These are phyloP conservation scores for Zymoseptoria brevis DNA, from an alignment of 2,329 filamentous ascomycete species.

Conservation along the genomic window DNA sequence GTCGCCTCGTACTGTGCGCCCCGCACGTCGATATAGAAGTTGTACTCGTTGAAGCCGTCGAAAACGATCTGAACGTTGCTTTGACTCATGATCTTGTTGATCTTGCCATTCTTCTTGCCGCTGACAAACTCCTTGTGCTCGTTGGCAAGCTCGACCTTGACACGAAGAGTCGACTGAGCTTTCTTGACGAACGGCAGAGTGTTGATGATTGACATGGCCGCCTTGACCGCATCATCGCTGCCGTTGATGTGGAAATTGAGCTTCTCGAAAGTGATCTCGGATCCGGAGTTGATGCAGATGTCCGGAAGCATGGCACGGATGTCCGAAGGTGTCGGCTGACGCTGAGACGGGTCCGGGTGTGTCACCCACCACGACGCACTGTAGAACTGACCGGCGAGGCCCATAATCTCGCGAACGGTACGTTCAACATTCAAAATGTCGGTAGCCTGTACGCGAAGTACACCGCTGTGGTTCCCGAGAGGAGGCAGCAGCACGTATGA, in stretches of 20 bases:
- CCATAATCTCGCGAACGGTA: slow-evolving; percentile 92
- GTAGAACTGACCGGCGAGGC: slow-evolving; percentile 92
- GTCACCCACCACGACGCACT: slow-evolving; percentile 94
- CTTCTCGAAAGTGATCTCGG: slow-evolving; percentile 90
- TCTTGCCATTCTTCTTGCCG: slow-evolving; percentile 99
- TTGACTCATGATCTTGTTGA: slow-evolving; percentile 99
- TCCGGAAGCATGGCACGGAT: slow-evolving; percentile 87
- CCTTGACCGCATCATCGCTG: slow-evolving; percentile 92
- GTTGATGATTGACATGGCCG: slow-evolving; percentile 87
- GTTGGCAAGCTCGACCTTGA: slow-evolving; percentile 97
- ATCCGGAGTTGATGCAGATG: slow-evolving; percentile 92
- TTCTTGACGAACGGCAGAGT: slow-evolving; percentile 83
- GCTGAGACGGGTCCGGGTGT: slow-evolving; percentile 60
- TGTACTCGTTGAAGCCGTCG: slow-evolving; percentile 98
- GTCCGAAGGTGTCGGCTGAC: slow-evolving; percentile 56
- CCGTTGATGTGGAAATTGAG: slow-evolving; percentile 89
- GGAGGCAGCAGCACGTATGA: slow-evolving; percentile 90
- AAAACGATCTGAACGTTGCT: slow-evolving; percentile 99
- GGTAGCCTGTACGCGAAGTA: slow-evolving; percentile 83
- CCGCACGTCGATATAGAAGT: slow-evolving; percentile 98
- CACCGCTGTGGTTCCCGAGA: slow-evolving; percentile 73
- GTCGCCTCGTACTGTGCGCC: slow-evolving; percentile 87
- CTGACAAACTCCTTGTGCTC: slow-evolving; percentile 99
- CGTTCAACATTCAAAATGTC: slow-evolving; percentile 92
- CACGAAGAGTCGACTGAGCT: slow-evolving; percentile 83